phyloP scores from a whole-genome alignment of 495 filamentous ascomycete genomes.

The Penicillium longicatenatum region DNA sequence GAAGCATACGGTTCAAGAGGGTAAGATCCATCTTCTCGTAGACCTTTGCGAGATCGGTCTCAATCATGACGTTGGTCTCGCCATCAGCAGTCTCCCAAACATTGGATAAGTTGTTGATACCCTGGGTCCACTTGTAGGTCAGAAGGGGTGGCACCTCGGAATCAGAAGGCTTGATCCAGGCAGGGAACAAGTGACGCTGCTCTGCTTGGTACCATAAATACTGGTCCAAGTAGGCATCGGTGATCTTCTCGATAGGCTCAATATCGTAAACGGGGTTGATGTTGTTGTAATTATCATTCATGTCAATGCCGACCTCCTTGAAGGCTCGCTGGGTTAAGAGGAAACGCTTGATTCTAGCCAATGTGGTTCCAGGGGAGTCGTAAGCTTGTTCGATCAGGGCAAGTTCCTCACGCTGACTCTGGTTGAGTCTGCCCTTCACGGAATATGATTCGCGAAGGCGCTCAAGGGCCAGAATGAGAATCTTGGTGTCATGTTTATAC shows the following conservation, averaged over 20 bases:
- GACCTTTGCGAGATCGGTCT: slow-evolving; percentile 96
- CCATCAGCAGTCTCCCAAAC: slow-evolving; percentile 96
- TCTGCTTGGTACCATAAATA: slow-evolving; percentile 99
- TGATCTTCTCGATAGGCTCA: slow-evolving; percentile 99
- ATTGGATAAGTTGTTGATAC: slow-evolving; percentile 97
- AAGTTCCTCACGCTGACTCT: slow-evolving; percentile 96
- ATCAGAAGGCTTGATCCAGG: slow-evolving; percentile 99
- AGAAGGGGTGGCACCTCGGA: slow-evolving; percentile 97
- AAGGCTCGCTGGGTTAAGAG: slow-evolving; percentile 95
- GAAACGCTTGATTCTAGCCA: slow-evolving; percentile 97
- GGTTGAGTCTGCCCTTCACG: slow-evolving; percentile 95
- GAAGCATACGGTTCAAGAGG: slow-evolving; percentile 85
- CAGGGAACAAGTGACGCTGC: slow-evolving; percentile 95
- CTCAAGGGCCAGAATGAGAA: slow-evolving; percentile 94
- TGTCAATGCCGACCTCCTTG: slow-evolving; percentile 99
- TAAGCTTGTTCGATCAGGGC: slow-evolving; percentile 98
- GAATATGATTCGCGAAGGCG: slow-evolving; percentile 95
- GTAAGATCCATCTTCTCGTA: slow-evolving; percentile 99
- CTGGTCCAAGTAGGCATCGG: slow-evolving; percentile 97
- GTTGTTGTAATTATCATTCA: slow-evolving; percentile 99
- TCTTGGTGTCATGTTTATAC: slow-evolving; percentile 99
- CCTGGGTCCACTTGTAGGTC: slow-evolving; percentile 99
- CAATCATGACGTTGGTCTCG: slow-evolving; percentile 98
- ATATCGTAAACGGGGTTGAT: slow-evolving; percentile 99
- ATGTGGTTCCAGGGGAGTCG: slow-evolving; percentile 93